phyloP scores from a whole-genome alignment of 768 basidiomycete species.

The Hericium erinaceus region DNA sequence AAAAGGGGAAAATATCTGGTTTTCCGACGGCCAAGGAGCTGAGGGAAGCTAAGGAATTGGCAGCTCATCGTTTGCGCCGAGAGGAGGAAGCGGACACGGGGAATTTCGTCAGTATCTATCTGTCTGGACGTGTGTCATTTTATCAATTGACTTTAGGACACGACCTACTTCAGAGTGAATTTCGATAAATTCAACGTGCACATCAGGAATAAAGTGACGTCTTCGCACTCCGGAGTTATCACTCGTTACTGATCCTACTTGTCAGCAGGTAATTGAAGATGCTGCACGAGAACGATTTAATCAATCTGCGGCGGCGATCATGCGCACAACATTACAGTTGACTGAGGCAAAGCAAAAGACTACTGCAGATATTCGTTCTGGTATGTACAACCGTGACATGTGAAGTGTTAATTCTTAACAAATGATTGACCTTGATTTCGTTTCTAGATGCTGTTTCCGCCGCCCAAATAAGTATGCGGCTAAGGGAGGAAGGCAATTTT shows the following conservation, averaged over 20 bases:
- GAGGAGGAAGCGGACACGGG: constrained; percentile 70
- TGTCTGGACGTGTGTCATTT: no score
- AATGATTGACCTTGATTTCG: neutral
- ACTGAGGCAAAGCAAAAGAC: constrained; percentile 56
- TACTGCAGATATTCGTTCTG: constrained; percentile 55
- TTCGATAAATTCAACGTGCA: constrained; percentile 81
- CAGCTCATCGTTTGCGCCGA: constrained; percentile 49
- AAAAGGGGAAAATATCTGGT: constrained; percentile 60
- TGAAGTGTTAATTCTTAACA: neutral
- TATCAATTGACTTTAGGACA: constrained; percentile 34
- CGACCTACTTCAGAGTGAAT: constrained; percentile 78
- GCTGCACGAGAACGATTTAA: constrained; percentile 80
- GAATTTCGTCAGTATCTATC: constrained; percentile 46
- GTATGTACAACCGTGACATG: constrained; percentile 25
- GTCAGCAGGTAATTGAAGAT: constrained; percentile 58
- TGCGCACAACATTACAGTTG: constrained; percentile 61
- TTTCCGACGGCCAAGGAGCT: constrained; percentile 79
- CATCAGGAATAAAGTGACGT: constrained; percentile 72
- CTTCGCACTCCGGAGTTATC: neutral
- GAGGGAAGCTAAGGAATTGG: constrained; percentile 59
- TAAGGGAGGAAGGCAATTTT: constrained; percentile 57
- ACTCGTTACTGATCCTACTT: constrained; percentile 7
- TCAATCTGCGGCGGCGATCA: constrained; percentile 55
- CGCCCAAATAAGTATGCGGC: constrained; percentile 50
- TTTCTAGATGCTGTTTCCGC: constrained; percentile 54